Evolutionary conservation across 495 filamentous ascomycete genomes (phyloP).

Genomic region (Cladorrhinum samala): DNA sequence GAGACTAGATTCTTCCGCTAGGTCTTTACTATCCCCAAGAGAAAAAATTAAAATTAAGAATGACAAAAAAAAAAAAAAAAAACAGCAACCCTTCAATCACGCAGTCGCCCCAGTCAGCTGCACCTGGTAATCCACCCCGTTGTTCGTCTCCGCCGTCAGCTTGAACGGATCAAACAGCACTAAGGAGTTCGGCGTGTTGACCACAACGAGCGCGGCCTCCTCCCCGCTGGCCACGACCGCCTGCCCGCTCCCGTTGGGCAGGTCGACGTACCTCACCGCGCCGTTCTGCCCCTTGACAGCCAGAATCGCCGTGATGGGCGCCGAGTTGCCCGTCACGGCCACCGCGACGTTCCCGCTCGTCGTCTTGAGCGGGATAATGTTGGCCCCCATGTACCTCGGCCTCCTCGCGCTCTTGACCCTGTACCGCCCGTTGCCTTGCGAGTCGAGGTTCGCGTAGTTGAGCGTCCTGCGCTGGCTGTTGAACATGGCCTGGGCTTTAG

Average conservation of each 20-base stretch:
- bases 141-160: constrained; percentile 32
- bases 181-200: constrained; percentile 34
- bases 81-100: constrained; percentile 2
- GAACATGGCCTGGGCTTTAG: constrained; percentile 30
- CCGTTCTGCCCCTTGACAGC: constrained; percentile 29
- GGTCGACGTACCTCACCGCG: constrained; percentile 24
- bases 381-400: constrained; percentile 42
- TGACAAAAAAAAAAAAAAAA: not conserved
- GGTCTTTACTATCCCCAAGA: too few relatives aligned
- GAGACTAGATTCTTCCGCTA: too few relatives aligned
- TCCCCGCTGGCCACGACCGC: constrained; percentile 26
- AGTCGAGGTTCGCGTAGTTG: constrained; percentile 39
- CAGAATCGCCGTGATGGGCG: constrained; percentile 28
- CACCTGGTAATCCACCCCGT: constrained; percentile 33
- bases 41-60: too few relatives aligned
- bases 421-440: constrained; percentile 31
- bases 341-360: constrained; percentile 24
- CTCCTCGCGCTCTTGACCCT: constrained; percentile 35
- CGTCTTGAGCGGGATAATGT: constrained; percentile 37
- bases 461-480: constrained; percentile 23
- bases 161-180: constrained; percentile 39
- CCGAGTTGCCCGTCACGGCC: constrained; percentile 24
- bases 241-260: constrained; percentile 21
- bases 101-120: constrained; percentile 32
- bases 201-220: constrained; percentile 39